Conservation (phyloP, 164 flowering plant genomes). For the Cinnamomum chago region DNA sequence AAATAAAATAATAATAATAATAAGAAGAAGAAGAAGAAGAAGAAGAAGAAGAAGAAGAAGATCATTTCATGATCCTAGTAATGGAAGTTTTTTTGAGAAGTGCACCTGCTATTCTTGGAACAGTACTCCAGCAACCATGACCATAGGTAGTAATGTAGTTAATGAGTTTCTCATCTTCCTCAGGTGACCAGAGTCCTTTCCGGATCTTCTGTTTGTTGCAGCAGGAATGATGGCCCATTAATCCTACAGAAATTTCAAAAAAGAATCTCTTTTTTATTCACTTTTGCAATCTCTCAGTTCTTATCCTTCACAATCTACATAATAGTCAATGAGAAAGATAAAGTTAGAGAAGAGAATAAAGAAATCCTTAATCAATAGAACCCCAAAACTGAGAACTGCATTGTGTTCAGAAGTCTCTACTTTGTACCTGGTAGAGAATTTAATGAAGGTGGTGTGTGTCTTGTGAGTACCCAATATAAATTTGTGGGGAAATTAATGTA, state of each 20-base stretch:
- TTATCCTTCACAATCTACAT: background rate
- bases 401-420: background rate
- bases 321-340: background rate
- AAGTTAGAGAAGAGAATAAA: background rate
- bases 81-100: background rate
- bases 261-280: background rate
- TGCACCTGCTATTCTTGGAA: constrained; percentile 75
- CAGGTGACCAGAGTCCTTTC: constrained; percentile 91
- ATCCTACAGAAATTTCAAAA: background rate
- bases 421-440: background rate
- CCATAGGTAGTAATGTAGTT: constrained; percentile 72
- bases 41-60: background rate
- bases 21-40: background rate
- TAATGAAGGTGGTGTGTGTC: constrained; percentile 2
- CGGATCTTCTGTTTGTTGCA: constrained; percentile 87
- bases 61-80: too few species aligned
- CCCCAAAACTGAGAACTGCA: background rate
- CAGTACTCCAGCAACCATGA: constrained; percentile 90
- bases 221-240: constrained; percentile 83
- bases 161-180: constrained; percentile 88
- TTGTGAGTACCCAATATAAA: background rate
- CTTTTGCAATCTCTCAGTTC: constrained; percentile 2
- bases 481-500: background rate
- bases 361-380: background rate
- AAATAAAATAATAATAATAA: background rate